Base-by-base conservation (phyloP, 495 filamentous ascomycete genomes). In the Aspergillus saccharolyticus region DNA sequence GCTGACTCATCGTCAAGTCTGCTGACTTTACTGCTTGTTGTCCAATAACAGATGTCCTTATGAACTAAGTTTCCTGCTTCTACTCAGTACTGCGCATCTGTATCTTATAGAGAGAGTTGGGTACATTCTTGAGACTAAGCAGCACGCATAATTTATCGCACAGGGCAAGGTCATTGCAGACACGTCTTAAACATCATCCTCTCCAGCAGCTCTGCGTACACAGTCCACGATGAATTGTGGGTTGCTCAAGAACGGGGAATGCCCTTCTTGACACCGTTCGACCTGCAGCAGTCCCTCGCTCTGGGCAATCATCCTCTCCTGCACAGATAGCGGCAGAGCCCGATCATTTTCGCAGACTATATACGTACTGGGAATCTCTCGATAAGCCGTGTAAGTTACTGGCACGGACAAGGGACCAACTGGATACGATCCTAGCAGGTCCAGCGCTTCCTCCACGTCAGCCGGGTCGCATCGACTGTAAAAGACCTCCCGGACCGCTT, bases 271-370 rank as follows among this genome's bases (percentile, higher is more conserved):
- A 17, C 68, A 70, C 49, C 57, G 47, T 30, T 68, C 68, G 22
- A 70, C 68, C 15, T 62, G 20, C 16, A 70, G 64, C 1, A 46
- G 57, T 17, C 65, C 67, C 2, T 58, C 50, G 4, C 60, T 61
- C 46, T 68, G 63, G 0, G 66, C 66, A 52, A 70, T 65, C 55
- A 70, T 70, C 20, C 66, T 48, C 19, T 58, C 53, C 25, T 70
- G 68, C 1, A 62, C 45, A 1, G 53, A 57, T 3, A 50, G 18
- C 8, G 68, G 63, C 42, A 75, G 58, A 7, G 66, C 65, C n/a
- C 55, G 22, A 24, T 77, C 74, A 22, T 73, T 63, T 44, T 66
- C 61, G 53, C 70, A 75, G 20, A 67, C 61, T 18, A 74, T 63
- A 54, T 73, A 75, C 16, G 70, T 70, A 43, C 64, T 66, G 6